Base-by-base conservation (phyloP, 2,329 filamentous ascomycete genomes). In the Davidsoniella neocaledoniae region DNA sequence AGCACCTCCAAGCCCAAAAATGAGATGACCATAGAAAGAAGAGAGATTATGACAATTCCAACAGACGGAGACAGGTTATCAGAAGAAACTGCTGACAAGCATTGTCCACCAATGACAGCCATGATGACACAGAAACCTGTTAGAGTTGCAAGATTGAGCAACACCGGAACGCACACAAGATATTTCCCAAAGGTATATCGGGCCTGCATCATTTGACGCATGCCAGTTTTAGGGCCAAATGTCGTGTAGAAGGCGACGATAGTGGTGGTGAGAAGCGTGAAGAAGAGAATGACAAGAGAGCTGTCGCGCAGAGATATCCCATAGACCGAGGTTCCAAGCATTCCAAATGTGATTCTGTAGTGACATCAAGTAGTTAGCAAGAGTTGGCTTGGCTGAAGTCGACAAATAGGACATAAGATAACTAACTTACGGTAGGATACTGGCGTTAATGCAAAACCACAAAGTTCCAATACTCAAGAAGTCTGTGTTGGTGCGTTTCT, bases 161-260 rank as follows among this genome's bases (percentile, higher is more conserved):
- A 58, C 2, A 79, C 72, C 2, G 76, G 70, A n/a, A 81, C 58
- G 0, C 70, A 73, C 33, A 78, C 72, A 17, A 75, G 63, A 57
- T 77, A 79, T 39, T 71, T 68, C 16, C 70, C 76, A 58, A 79
- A 82, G 39, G 71, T 73, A 60, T 73, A 81, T 19, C 78, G 67
- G 3, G 78, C 77, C 55, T 78, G 75, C 6, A 81, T 71, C 69
- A 81, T 77, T 60, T 81, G 77, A 14, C 77, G 68, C 69, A 81
- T 72, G 40, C 77, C 78, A 8, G 76, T 79, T 60, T 72, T 73
- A 3, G 77, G 74, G 0, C 77, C 76, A 46, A 78, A 61, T 0
- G 72, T 77, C 40, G 70, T 70, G 23, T 81, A 63, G 56, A 73
- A 78, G 2, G 73, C 76, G 0, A 76, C 72, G 0, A 72, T 64